A percentile compares a stretch with the other conserved stretches of the same genome.
Evolutionary conservation across 176 grass and related monocot genomes (phyloP).

Genomic region (Carex pumila): DNA sequence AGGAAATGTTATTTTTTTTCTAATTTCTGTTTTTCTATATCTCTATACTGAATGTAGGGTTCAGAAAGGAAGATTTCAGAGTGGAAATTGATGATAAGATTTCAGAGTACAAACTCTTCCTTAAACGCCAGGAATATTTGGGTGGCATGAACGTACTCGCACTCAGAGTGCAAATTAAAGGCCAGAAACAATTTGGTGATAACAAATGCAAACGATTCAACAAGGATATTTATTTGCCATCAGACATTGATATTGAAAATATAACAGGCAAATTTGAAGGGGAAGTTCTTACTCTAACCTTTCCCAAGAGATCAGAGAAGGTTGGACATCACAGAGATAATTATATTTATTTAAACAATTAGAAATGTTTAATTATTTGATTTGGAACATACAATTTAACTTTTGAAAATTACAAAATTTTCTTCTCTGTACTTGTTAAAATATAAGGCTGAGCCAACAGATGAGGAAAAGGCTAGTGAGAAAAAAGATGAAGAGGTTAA

Average conservation of each 20-base stretch:
- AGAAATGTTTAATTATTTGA: neutral
- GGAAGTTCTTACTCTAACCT: slow-evolving; percentile 22
- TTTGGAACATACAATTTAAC: neutral
- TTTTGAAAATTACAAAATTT: neutral
- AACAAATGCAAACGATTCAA: slow-evolving; percentile 25
- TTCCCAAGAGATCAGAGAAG: slow-evolving; percentile 27
- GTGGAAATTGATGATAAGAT: slow-evolving; percentile 34
- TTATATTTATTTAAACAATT: neutral
- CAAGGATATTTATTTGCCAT: slow-evolving; percentile 33
- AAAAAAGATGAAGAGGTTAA: neutral
- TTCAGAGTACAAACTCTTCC: slow-evolving; percentile 6
- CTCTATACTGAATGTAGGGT: slow-evolving; percentile 28
- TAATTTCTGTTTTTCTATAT: neutral
- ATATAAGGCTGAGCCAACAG: neutral
- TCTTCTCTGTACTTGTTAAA: neutral
- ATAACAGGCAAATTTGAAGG: slow-evolving; percentile 42
- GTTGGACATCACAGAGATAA: neutral
- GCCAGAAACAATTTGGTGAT: slow-evolving; percentile 17
- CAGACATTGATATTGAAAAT: slow-evolving; percentile 23
- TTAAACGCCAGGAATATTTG: too few species aligned
- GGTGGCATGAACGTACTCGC: too few species aligned
- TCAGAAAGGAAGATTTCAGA: slow-evolving; percentile 51
- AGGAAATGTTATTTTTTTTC: neutral
- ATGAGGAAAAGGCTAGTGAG: neutral
- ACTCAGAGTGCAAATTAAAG: slow-evolving; percentile 12